Evolutionary conservation across 2,329 filamentous ascomycete species (phyloP).

Genomic region (Moelleriella libera): DNA sequence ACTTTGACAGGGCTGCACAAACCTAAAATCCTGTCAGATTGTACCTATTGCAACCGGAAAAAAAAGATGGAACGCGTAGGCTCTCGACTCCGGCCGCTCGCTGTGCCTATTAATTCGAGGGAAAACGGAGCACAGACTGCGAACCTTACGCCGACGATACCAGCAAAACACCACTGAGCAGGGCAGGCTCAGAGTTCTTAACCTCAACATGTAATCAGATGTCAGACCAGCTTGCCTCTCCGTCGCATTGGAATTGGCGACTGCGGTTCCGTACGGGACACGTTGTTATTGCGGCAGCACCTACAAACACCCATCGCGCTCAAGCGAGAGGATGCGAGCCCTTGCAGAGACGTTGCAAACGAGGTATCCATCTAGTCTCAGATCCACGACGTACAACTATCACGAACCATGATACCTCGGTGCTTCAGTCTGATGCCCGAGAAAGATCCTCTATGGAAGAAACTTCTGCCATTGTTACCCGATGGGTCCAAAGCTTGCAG

Average conservation of each 20-base stretch:
- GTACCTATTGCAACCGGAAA: too few relatives aligned
- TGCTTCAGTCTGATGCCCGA: background rate
- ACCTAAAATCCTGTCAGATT: too few relatives aligned
- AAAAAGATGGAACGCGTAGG: too few relatives aligned
- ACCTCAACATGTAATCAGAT: background rate
- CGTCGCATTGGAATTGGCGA: slow-evolving; percentile 1
- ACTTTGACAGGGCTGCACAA: too few relatives aligned
- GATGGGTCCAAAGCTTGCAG: slow-evolving; percentile 9
- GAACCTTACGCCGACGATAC: too few relatives aligned
- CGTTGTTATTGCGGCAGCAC: background rate
- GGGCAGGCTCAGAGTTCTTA: background rate
- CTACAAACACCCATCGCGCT: background rate
- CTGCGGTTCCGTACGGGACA: slow-evolving; percentile 4
- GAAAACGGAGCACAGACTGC: too few relatives aligned
- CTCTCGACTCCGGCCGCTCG: too few relatives aligned
- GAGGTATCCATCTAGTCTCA: slow-evolving; percentile 1
- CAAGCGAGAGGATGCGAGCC: slow-evolving; percentile 4
- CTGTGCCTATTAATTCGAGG: too few relatives aligned
- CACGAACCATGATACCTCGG: background rate
- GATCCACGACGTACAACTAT: background rate
- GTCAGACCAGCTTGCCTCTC: background rate
- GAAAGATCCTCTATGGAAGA: slow-evolving; percentile 4
- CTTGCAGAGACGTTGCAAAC: slow-evolving; percentile 3
- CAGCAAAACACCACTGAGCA: too few relatives aligned
- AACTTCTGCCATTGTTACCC: slow-evolving; percentile 9